A percentile compares a stretch with the other conserved stretches of the same genome.
Conservation (phyloP, 2,329 filamentous ascomycete species). For the Magnaporthiopsis rhizophila region DNA sequence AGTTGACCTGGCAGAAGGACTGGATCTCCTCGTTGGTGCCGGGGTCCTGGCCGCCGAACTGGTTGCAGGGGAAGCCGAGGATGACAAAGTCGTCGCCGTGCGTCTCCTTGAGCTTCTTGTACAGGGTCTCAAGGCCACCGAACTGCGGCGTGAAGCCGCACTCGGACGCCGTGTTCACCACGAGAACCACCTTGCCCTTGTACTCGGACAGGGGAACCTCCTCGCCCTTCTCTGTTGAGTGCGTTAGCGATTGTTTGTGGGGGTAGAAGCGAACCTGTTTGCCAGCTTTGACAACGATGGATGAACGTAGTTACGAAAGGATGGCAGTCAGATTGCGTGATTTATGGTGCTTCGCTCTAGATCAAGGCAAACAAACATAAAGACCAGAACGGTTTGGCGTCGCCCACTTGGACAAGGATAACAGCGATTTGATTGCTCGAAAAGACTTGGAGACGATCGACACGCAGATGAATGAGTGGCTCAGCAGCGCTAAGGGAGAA, state of each 20-base stretch:
- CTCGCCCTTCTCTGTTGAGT: slow-evolving; percentile 57
- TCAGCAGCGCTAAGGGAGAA: background rate
- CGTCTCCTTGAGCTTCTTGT: slow-evolving; percentile 64
- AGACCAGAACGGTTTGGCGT: background rate
- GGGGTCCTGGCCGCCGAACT: slow-evolving; percentile 88
- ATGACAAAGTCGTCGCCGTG: slow-evolving; percentile 73
- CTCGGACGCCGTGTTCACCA: slow-evolving; percentile 97
- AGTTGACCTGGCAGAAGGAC: slow-evolving; percentile 84
- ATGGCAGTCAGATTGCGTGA: too few species aligned
- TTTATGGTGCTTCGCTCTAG: too few species aligned
- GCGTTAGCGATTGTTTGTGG: slow-evolving; percentile 2
- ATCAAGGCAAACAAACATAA: background rate
- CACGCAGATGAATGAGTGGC: background rate
- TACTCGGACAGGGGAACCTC: slow-evolving; percentile 63
- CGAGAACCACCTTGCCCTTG: slow-evolving; percentile 86
- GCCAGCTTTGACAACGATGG: too few species aligned
- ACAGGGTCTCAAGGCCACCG: slow-evolving; percentile 80
- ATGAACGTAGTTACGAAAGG: background rate
- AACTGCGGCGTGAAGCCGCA: slow-evolving; percentile 98
- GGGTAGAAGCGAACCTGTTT: too few species aligned
- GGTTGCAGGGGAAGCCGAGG: slow-evolving; percentile 97
- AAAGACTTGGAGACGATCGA: background rate
- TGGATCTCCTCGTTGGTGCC: slow-evolving; percentile 75
- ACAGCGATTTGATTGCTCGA: too few species aligned
- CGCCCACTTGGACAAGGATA: too few species aligned